Percentiles rank a stretch among this genome's conserved stretches.
phyloP scores from a whole-genome alignment of 768 basidiomycete genomes.

The Lactarius sanguifluus region DNA sequence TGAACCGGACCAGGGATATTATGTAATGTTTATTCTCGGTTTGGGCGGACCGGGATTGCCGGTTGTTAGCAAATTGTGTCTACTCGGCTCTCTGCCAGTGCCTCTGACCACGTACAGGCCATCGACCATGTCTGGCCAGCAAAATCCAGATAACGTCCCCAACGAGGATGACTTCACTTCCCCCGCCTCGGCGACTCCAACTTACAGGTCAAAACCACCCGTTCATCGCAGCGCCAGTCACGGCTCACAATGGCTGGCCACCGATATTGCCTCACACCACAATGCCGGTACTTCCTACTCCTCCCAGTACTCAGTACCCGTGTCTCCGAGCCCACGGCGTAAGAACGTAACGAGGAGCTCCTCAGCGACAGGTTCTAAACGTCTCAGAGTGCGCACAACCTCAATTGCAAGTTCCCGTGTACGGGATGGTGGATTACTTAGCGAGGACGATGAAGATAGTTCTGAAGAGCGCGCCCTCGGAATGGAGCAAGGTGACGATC shows the following conservation, averaged over 20 bases:
- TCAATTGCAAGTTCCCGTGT: slow-evolving; percentile 61
- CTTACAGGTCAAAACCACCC: slow-evolving; percentile 26
- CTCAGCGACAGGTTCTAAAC: slow-evolving; percentile 49
- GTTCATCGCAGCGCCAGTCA: slow-evolving; percentile 49
- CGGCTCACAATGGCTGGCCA: slow-evolving; percentile 57
- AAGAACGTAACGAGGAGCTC: slow-evolving; percentile 47
- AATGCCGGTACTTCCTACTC: slow-evolving; percentile 70
- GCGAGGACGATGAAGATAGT: slow-evolving; percentile 32
- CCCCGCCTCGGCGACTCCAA: slow-evolving; percentile 31
- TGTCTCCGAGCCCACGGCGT: slow-evolving; percentile 50
- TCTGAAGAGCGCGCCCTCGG: slow-evolving; percentile 40
- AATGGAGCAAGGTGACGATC: slow-evolving; percentile 40
- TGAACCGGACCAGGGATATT: slow-evolving; percentile 19
- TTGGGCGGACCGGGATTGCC: neutral
- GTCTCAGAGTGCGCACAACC: slow-evolving; percentile 48
- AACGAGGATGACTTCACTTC: slow-evolving; percentile 8
- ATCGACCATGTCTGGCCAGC: slow-evolving; percentile 18
- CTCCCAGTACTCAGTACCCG: slow-evolving; percentile 40
- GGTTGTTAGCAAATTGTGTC: neutral
- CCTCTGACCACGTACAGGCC: neutral
- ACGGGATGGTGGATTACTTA: slow-evolving; percentile 37
- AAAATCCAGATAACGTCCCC: slow-evolving; percentile 4
- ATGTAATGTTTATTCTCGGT: neutral
- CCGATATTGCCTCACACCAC: slow-evolving; percentile 62
- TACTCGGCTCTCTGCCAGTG: neutral